Percentiles rank a stretch among this genome's conserved stretches.
These are phyloP conservation scores for Blastobotrys robertii DNA, from an alignment of 805 yeast species.

Conservation along the genomic window DNA sequence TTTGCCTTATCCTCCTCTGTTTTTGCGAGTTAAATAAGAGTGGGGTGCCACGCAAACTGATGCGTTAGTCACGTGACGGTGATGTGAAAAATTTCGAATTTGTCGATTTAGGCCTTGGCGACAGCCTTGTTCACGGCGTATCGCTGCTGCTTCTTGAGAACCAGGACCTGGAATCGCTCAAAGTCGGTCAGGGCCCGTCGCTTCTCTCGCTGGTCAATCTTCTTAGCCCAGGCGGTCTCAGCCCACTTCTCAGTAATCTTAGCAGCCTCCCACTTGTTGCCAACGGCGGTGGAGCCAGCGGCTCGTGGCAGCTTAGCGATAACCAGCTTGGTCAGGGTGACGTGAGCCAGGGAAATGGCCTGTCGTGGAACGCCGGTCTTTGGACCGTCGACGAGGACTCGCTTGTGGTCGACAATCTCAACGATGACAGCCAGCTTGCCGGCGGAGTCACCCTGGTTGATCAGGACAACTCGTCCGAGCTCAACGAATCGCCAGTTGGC, in stretches of 20 bases:
- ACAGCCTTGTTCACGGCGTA: constrained; percentile 90
- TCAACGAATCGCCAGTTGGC: constrained; percentile 99
- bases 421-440: constrained; percentile 93
- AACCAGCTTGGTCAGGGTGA: constrained; percentile 87
- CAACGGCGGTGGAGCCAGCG: constrained; percentile 73
- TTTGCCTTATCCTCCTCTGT: too few relatives aligned
- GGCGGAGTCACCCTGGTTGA: constrained; percentile 62
- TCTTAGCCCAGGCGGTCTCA: constrained; percentile 93
- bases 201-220: constrained; percentile 89
- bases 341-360: constrained; percentile 76
- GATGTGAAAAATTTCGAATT: neutral
- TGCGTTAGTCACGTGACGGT: too few relatives aligned
- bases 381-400: constrained; percentile 98
- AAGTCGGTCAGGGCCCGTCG: constrained; percentile 92
- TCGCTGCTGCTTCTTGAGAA: constrained; percentile 95
- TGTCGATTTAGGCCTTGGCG: constrained; percentile 53
- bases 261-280: constrained; percentile 90
- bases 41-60: too few relatives aligned
- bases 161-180: constrained; percentile 99
- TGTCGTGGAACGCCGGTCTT: constrained; percentile 81
- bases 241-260: constrained; percentile 87
- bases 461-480: constrained; percentile 96
- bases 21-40: too few relatives aligned
- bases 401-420: constrained; percentile 98
- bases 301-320: constrained; percentile 87